Evolutionary conservation across 768 basidiomycete genomes (phyloP).

Genomic region (Candolleomyces eurysporus): DNA sequence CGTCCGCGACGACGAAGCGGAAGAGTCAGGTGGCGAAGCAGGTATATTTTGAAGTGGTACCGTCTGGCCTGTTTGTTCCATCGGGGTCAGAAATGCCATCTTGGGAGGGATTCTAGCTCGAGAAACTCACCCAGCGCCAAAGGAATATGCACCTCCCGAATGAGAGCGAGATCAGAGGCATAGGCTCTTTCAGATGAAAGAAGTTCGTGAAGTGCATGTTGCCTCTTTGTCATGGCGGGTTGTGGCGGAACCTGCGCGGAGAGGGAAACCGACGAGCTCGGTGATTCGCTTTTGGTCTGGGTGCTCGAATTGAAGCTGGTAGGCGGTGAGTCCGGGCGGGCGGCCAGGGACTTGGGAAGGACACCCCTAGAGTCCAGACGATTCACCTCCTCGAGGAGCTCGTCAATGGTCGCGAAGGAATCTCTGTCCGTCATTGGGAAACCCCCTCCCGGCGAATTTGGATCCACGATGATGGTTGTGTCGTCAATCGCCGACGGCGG

Average conservation of each 20-base stretch:
- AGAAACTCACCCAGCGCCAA: slow-evolving; percentile 63
- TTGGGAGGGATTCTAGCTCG: slow-evolving; percentile 10
- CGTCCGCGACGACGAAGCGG: slow-evolving; percentile 48
- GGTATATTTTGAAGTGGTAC: slow-evolving; percentile 36
- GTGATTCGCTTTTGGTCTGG: slow-evolving; percentile 19
- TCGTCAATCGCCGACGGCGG: slow-evolving; percentile 17
- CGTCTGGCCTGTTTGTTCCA: slow-evolving; percentile 30
- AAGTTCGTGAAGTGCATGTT: slow-evolving; percentile 75
- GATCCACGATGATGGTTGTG: slow-evolving; percentile 18
- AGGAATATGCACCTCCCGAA: slow-evolving; percentile 77
- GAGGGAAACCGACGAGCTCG: slow-evolving; percentile 7
- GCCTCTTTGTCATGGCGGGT: slow-evolving; percentile 58
- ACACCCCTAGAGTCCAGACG: slow-evolving; percentile 15
- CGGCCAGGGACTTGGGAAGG: slow-evolving; percentile 20
- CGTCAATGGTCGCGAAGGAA: slow-evolving; percentile 23
- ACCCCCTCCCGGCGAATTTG: slow-evolving; percentile 20
- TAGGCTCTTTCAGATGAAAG: slow-evolving; percentile 80
- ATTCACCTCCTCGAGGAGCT: slow-evolving; percentile 22
- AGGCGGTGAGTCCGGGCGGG: slow-evolving; percentile 25
- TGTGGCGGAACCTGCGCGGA: slow-evolving; percentile 14
- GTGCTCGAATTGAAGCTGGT: slow-evolving; percentile 5
- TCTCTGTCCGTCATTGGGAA: slow-evolving; percentile 21
- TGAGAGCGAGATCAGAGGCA: slow-evolving; percentile 77
- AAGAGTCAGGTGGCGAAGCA: slow-evolving; percentile 46
- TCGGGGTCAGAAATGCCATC: neutral